Evolutionary conservation across 2,329 filamentous ascomycete species (phyloP).

Genomic region (Sporothrix brasiliensis): DNA sequence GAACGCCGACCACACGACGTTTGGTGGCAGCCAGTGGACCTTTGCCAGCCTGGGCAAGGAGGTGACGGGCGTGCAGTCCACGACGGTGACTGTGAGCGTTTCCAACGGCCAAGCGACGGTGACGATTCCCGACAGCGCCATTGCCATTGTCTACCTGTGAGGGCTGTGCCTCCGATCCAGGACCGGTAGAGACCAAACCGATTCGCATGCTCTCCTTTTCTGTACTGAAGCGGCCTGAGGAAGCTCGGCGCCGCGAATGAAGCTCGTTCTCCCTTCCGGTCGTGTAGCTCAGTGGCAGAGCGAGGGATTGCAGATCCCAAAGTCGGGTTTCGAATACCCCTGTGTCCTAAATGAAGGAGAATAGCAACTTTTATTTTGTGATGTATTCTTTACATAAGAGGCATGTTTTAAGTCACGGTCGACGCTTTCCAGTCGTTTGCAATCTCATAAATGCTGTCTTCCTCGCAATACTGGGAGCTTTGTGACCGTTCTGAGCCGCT

Average conservation of each 20-base stretch:
- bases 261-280: constrained; percentile 12
- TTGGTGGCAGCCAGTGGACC: constrained; percentile 22
- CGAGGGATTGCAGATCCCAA: constrained; percentile 34
- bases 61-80: constrained; percentile 4
- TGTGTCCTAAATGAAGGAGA: constrained; percentile 22
- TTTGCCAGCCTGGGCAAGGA: constrained; percentile 6
- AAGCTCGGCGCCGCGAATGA: background rate
- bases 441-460: no score
- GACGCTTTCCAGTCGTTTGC: no score
- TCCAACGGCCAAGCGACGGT: background rate
- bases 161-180: no score
- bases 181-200: no score
- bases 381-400: no score
- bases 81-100: background rate
- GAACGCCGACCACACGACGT: constrained; percentile 5
- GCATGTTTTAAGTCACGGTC: no score
- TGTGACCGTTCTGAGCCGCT: no score
- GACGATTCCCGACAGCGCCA: background rate
- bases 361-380: constrained; percentile 3
- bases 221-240: background rate
- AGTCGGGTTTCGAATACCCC: constrained; percentile 31
- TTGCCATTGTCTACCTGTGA: constrained; percentile 22
- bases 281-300: constrained; percentile 31
- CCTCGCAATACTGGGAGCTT: no score
- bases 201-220: no score